Percentiles rank a stretch among this genome's conserved stretches.
These are phyloP conservation scores for Colletotrichum ledebouriae DNA, from an alignment of 2,329 filamentous ascomycete genomes.

Conservation along the genomic window DNA sequence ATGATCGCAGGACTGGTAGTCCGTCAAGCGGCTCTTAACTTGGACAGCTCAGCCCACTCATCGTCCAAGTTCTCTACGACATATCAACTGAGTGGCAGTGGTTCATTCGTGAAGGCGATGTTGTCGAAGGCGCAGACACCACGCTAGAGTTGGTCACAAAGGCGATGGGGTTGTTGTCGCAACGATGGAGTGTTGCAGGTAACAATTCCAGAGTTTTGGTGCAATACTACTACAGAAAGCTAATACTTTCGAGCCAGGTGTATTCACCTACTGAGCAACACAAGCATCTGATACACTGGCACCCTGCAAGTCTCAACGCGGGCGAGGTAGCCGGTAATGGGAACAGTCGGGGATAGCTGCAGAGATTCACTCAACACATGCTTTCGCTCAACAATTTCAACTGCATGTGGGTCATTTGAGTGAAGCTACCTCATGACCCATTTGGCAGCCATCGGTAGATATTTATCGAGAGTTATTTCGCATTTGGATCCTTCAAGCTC, in stretches of 20 bases:
- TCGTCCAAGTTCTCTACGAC: slow-evolving; percentile 32
- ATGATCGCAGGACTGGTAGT: slow-evolving; percentile 1
- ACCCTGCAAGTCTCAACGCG: too few species aligned
- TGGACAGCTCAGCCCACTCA: not conserved
- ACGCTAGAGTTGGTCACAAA: not conserved
- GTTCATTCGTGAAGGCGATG: slow-evolving; percentile 44
- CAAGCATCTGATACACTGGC: not conserved
- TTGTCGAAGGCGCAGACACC: slow-evolving; percentile 2
- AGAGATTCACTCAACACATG: too few species aligned
- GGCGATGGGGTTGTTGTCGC: not conserved
- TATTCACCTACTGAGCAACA: not conserved
- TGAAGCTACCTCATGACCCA: too few species aligned
- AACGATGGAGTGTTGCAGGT: slow-evolving; percentile 7
- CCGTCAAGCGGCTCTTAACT: not conserved
- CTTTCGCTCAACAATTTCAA: too few species aligned
- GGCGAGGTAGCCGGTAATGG: too few species aligned
- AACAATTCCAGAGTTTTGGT: not conserved
- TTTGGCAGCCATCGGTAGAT: too few species aligned
- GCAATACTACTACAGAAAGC: not conserved
- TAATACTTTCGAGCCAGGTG: not conserved
- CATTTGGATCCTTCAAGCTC: too few species aligned
- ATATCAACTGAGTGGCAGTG: slow-evolving; percentile 44
- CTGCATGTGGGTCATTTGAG: too few species aligned
- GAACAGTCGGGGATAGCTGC: too few species aligned
- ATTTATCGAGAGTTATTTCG: too few species aligned